These are phyloP conservation scores for Purpureocillium lavendulum DNA, from an alignment of 2,329 filamentous ascomycete species.

Conservation along the genomic window DNA sequence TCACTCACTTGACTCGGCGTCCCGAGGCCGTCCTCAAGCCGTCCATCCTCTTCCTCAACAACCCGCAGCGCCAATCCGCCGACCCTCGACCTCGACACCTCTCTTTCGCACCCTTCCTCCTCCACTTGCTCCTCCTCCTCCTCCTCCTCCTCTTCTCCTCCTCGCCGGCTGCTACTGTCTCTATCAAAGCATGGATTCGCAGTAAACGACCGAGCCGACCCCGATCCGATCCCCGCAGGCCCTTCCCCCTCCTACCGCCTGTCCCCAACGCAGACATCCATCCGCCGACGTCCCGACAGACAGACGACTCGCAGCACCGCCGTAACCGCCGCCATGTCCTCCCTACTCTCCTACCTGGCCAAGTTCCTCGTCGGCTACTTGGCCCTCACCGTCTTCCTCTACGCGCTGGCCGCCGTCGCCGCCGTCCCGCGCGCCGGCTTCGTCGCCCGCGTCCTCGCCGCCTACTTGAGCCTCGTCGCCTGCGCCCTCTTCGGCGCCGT, in stretches of 20 bases:
- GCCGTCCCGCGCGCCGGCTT: constrained; percentile 54
- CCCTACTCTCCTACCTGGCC: constrained; percentile 25
- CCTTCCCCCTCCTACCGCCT: not conserved
- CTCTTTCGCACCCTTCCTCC: too few species aligned
- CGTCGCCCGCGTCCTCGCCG: constrained; percentile 58
- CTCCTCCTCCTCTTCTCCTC: too few species aligned
- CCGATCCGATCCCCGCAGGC: not conserved
- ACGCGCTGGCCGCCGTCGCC: constrained; percentile 48
- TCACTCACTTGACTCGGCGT: too few species aligned
- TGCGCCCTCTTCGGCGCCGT: constrained; percentile 66
- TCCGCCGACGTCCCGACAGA: too few species aligned
- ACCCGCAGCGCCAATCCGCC: too few species aligned
- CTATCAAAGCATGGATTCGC: not conserved
- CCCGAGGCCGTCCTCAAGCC: too few species aligned
- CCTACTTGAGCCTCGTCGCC: constrained; percentile 53
- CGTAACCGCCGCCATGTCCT: constrained; percentile 22
- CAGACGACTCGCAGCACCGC: too few species aligned
- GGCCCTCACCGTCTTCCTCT: constrained; percentile 47
- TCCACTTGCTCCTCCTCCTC: too few species aligned
- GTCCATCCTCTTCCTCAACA: too few species aligned
- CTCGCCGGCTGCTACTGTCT: not conserved
- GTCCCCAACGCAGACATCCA: not conserved
- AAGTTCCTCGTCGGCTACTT: constrained; percentile 45
- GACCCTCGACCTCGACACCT: too few species aligned
- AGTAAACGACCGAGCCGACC: not conserved